Evolutionary conservation across 805 yeast genomes (phyloP).

Genomic region (Zygosaccharomyces lentus): DNA sequence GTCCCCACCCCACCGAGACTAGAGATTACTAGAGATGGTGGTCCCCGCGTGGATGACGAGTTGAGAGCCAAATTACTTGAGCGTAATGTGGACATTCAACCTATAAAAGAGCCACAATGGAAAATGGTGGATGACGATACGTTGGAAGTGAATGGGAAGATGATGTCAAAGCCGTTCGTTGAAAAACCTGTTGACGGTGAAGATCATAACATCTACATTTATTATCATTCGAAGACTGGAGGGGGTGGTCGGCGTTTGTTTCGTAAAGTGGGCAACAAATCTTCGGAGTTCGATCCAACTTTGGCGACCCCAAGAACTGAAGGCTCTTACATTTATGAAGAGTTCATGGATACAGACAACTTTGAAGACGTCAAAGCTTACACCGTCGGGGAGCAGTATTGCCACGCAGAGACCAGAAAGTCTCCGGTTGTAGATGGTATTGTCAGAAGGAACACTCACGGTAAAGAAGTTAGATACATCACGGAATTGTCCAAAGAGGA

Average conservation of each 20-base stretch:
- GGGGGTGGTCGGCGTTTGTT: constrained; percentile 96
- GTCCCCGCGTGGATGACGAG: constrained; percentile 76
- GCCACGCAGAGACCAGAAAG: constrained; percentile 98
- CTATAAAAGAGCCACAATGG: constrained; percentile 68
- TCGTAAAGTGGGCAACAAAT: constrained; percentile 94
- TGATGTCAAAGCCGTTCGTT: constrained; percentile 83
- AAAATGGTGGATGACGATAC: constrained; percentile 87
- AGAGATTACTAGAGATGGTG: constrained; percentile 94
- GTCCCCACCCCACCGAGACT: constrained; percentile 88
- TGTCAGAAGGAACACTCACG: constrained; percentile 94
- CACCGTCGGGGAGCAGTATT: constrained; percentile 84
- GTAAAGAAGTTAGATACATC: constrained; percentile 89
- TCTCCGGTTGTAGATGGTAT: constrained; percentile 99
- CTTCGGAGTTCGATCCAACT: constrained; percentile 90
- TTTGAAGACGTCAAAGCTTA: constrained; percentile 98
- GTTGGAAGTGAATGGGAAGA: constrained; percentile 64
- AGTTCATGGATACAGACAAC: constrained; percentile 96
- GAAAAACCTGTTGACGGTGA: constrained; percentile 99
- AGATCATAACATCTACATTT: constrained; percentile 92
- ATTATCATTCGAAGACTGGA: constrained; percentile 82
- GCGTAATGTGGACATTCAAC: constrained; percentile 50
- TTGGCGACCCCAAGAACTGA: constrained; percentile 71
- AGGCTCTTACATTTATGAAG: constrained; percentile 89
- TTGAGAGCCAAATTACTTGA: constrained; percentile 54
- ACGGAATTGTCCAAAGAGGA: constrained; percentile 77